phyloP scores from a whole-genome alignment of 495 filamentous ascomycete genomes.

The Sporormia fimetaria region DNA sequence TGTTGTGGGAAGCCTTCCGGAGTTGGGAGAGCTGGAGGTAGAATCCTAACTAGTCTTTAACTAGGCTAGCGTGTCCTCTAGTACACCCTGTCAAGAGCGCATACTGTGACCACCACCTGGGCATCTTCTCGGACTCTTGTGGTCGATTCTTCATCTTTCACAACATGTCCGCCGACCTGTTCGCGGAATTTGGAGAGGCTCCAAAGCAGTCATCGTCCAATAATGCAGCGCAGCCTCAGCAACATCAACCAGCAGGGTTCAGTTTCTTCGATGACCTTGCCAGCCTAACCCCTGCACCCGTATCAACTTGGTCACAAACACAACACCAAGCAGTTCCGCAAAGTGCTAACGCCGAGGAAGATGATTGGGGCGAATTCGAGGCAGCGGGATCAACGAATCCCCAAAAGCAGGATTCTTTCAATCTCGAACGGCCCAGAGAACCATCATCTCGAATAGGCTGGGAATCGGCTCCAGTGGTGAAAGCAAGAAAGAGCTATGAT shows the following conservation, averaged over 20 bases:
- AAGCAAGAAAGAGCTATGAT: constrained; percentile 16
- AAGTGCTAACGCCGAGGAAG: constrained; percentile 16
- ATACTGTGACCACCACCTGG: too few species aligned
- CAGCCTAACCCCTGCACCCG: not conserved
- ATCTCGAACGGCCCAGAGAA: not conserved
- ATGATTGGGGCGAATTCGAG: constrained; percentile 52
- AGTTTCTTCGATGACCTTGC: constrained; percentile 21
- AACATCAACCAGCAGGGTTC: constrained; percentile 8
- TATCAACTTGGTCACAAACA: not conserved
- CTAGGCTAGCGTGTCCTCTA: too few species aligned
- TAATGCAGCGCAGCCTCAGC: not conserved
- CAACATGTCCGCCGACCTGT: constrained; percentile 23
- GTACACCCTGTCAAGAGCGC: too few species aligned
- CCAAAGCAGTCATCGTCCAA: not conserved
- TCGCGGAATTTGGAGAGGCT: constrained; percentile 16
- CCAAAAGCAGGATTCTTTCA: not conserved
- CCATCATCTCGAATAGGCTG: constrained; percentile 1
- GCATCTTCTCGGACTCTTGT: not conserved
- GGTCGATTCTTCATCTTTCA: not conserved
- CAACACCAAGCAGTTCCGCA: not conserved
- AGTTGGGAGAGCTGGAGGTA: too few species aligned
- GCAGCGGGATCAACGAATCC: constrained; percentile 21
- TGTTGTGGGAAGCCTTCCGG: too few species aligned
- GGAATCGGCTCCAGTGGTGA: constrained; percentile 1
- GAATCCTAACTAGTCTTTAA: too few species aligned